Base-by-base conservation (phyloP, 768 basidiomycete species). In the Suillus subluteus region DNA sequence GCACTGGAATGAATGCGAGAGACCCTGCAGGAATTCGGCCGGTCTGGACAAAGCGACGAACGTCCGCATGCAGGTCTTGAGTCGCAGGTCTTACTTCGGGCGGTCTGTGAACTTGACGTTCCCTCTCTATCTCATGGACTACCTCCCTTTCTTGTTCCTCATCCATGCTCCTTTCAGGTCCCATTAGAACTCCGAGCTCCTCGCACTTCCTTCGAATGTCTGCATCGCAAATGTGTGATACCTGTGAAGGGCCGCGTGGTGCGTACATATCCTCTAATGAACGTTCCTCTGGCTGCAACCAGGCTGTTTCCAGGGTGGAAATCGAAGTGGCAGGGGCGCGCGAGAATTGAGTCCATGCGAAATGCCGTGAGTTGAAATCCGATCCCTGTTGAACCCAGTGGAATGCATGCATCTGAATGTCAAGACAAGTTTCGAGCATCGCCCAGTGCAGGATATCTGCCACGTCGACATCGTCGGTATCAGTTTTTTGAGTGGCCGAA, bases 81-180 rank as follows among this genome's bases (percentile, higher is more conserved):
- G 0, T 13, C 2, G 69, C 69, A 11, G 76, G 67, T 16, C 48
- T 12, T 13, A 75, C 75, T 32, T 52, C 72, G 0, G 74, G 70
- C 4, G 82, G 80, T 8, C 82, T 75, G 68, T 82, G 73, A 1
- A 79, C 65, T 62, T 84, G 75, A 9, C 70, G 73, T 66, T 86
- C 83, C 4, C 69, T 72, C 68, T 84, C 83, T 9, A 77, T 72
- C 69, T 86, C 84, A 23, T 82, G 82, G 4, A 71, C 68, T 15
- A 86, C 73, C 66, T 86, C 84, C 38, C 84, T 73, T 62, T 86
- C 85, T 66, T 86, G 84, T 66, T 86, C 85, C 68, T 86, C 83
- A 35, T 79, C 79, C 71, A 82, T 71, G 44, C 64, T 69, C 35
- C 65, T 67, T 44, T 73, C 71, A 1, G 67, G 69, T 1, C 67